Base-by-base conservation (phyloP, 768 basidiomycete genomes). In the Lentinula edodes region DNA sequence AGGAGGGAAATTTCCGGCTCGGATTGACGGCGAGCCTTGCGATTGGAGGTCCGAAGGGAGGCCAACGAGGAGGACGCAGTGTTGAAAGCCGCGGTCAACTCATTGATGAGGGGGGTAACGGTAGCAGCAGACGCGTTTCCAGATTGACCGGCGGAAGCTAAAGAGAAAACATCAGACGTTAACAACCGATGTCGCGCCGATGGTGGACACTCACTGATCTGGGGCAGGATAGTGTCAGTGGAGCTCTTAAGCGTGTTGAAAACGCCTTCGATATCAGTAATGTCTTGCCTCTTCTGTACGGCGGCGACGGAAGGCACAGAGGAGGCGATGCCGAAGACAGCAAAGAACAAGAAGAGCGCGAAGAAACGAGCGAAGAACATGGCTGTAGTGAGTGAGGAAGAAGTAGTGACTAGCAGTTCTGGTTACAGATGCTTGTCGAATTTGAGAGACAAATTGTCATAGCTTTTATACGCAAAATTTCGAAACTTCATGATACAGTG, bases 1-100 rank as follows among this genome's bases (percentile, higher is more conserved):
- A 70, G 65, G 41, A 62, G 50, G 2, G 72, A 70, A 43, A 73
- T 59, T 2, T 70, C 70, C 20, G 64, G 57, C 50, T 69, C 57
- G 0, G 67, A 61, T 64, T 70, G 70, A 42, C 71, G 66, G 62
- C 71, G 68, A 35, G 16, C 16, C 8, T 52, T 34, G 6, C 18
- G 28, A 32, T 18, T 42, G 20, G 55, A 39, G 23, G 61, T 28
- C 36, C 60, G 15, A 53, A 73, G 66, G 4, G 56, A 60, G 1
- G 58, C 52, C 34, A 72, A 63, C n/a, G 64, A 59, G 1, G 66
- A 43, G 36, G 68, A 64, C 4, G 70, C 66, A 57, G 66, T 66
- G 65, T 66, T 61, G 59, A 73, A 55, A 12, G 68, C 63, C 3
- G 52, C 39, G 41, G 66, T 69, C 42, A 72, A 62, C 16, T 68